Base-by-base conservation (phyloP, 192 early-diverging fungal species). In the Pilaira anomala region DNA sequence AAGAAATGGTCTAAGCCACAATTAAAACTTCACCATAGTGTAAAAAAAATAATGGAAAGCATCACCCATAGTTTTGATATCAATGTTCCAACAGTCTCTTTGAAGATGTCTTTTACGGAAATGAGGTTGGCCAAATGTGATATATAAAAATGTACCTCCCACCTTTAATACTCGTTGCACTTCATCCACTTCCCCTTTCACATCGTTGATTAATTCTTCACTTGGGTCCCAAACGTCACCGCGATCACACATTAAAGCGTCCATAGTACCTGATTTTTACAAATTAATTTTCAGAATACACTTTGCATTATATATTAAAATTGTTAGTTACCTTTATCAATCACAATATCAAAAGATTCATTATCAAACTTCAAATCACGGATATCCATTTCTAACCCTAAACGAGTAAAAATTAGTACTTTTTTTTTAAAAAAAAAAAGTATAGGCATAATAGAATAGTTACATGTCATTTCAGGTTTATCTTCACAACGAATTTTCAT, bases 91-190 rank as follows among this genome's bases (percentile, higher is more conserved):
- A 60, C 77, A 81, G 11, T 76, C 73, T 50, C 88, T 77, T 64
- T 83, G 76, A 52, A 94, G 74, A 67, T 92, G 87, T 54, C 83
- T 69, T 64, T 78, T 84, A 46, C 91, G 82, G 67, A 95, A 95
- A 67, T 94, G 93, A 55, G 93, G 93, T 76, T 93, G 92, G 19
- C 88, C 91, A 80, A 91, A 95, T 1, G 93, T 94, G 50, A 94
- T 91, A 67, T 94, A 93, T 18, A 94, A 79, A 66, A 95, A 95
- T 52, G 78, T 76, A 28, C 92, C 92, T 7, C 84, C 86, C 3
- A 83, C 70, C 51, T 87, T 88, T 48, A 96, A 78, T 26, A 88
- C 88, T 12, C 86, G 72, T n/a, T 82, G 72, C 16, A 92, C 92
- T 67, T 96, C 89, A 40, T 83, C 80, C 29, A 96, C 86, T 61